Percentiles rank a stretch among this genome's conserved stretches.
phyloP scores from a whole-genome alignment of 108 stramenopile species.

The Skeletonema grethae region DNA sequence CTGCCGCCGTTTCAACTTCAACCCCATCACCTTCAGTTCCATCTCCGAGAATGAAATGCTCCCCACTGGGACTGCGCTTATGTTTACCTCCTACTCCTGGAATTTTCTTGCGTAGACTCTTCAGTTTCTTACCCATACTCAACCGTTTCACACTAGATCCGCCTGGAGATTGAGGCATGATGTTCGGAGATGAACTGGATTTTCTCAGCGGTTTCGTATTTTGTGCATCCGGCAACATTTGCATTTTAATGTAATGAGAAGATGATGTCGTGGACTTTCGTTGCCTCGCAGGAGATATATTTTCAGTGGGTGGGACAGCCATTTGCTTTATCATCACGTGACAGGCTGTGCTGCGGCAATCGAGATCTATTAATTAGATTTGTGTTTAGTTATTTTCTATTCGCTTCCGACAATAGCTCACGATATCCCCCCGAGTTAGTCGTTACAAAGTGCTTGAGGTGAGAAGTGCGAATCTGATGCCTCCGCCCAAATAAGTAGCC shows the following conservation, averaged over 20 bases:
- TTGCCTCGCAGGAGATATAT: background rate
- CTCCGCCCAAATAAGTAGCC: background rate
- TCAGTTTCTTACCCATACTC: slow-evolving; percentile 3
- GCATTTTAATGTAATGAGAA: background rate
- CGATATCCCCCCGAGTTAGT: background rate
- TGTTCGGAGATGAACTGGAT: background rate
- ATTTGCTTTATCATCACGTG: slow-evolving; percentile 3
- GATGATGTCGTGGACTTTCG: background rate
- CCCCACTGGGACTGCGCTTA: background rate
- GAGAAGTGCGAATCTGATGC: too few species aligned
- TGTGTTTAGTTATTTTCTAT: background rate
- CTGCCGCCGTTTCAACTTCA: background rate
- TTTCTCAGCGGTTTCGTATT: background rate
- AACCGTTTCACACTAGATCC: background rate
- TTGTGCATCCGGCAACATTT: background rate
- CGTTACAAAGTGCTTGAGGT: background rate
- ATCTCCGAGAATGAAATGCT: background rate
- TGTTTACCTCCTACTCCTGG: background rate
- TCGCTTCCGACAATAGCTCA: background rate
- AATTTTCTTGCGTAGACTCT: slow-evolving; percentile 3
- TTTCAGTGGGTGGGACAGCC: slow-evolving; percentile 1
- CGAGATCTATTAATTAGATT: background rate
- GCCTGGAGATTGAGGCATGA: slow-evolving; percentile 3
- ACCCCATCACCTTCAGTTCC: background rate
- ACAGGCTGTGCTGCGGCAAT: background rate